Base-by-base conservation (phyloP, 192 early-diverging fungal genomes). In the Pilobolus umbonatus region DNA sequence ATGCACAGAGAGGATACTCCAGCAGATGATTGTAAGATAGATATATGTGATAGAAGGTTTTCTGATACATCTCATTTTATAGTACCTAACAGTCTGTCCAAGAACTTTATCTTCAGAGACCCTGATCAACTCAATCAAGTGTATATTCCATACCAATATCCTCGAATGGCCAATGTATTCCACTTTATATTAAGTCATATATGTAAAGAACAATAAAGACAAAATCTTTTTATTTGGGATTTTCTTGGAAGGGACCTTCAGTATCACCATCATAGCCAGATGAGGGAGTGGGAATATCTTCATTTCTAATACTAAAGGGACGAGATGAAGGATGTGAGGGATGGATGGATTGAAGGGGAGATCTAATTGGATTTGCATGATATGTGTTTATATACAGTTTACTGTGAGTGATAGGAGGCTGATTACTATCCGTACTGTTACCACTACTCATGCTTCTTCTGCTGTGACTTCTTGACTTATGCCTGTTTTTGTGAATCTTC, bases 261-360 rank as follows among this genome's bases (percentile, higher is more conserved):
- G 50, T 52, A 52, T 52, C 50, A 7, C 50, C 50, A 34, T 52
- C 50, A 52, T 52, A 52, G 9, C 50, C 50, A 21, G 50, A 52
- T 52, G 30, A 22, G 11, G 9, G 50, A 12, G 30, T 36, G 22
- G 9, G 50, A 12, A 29, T 10, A 11, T 52, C n/a, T 32, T 31
- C 50, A 11, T 17, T 19, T 52, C 9, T 31, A n/a, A n/a, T n/a
- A n/a, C n/a, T n/a, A 1, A 29, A 52, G 11, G 3, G 50, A 12
- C 31, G n/a, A 19, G 29, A 6, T 34, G 50, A 46, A 11, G 21
- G 9, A 17, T 17, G n/a, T 30, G 28, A 6, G 28, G 15, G 12
- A 3, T 51, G 50, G 22, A 42, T 42, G 39, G n/a, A 34, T 30
- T 52, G 30, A 21, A 52, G 17, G 14, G 30, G 50, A 35, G 50